These are phyloP conservation scores for Globisporangium megalacanthum DNA, from an alignment of 352 stramenopile genomes.

Conservation along the genomic window DNA sequence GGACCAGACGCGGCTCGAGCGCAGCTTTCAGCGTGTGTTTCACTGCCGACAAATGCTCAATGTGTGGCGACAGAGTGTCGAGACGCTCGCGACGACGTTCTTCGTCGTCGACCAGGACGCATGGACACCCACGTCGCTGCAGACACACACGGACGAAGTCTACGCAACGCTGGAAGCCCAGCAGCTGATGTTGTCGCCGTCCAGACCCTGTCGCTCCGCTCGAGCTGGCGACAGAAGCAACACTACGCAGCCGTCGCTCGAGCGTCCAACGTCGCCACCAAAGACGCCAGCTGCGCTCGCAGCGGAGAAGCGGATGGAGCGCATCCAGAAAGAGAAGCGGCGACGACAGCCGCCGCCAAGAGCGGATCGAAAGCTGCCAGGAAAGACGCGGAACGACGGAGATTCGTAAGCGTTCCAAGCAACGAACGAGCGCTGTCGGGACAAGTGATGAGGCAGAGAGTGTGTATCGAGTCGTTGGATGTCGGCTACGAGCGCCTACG, in stretches of 20 bases:
- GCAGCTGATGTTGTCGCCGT: background rate
- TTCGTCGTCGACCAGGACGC: conserved; percentile 1
- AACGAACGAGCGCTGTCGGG: background rate
- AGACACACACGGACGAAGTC: conserved; percentile 6
- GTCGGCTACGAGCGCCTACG: background rate
- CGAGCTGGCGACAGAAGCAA: background rate
- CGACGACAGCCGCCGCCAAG: conserved; percentile 1
- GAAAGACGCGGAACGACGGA: no score
- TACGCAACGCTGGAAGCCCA: conserved; percentile 8
- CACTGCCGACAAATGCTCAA: conserved; percentile 1
- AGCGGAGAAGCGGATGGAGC: conserved; percentile 13
- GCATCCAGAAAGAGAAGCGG: conserved; percentile 18
- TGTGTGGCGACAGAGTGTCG: background rate
- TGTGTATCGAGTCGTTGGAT: no score
- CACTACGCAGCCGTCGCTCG: no score
- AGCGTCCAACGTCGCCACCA: background rate
- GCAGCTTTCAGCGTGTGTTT: conserved; percentile 4
- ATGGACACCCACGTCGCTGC: background rate
- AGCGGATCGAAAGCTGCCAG: background rate
- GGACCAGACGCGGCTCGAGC: conserved; percentile 2
- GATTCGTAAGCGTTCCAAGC: background rate
- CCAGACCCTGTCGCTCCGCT: background rate
- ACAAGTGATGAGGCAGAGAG: no score
- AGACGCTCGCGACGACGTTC: conserved; percentile 6
- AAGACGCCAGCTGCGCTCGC: background rate